phyloP scores from a whole-genome alignment of 2,329 filamentous ascomycete genomes.

The Cryphonectria nitschkei region DNA sequence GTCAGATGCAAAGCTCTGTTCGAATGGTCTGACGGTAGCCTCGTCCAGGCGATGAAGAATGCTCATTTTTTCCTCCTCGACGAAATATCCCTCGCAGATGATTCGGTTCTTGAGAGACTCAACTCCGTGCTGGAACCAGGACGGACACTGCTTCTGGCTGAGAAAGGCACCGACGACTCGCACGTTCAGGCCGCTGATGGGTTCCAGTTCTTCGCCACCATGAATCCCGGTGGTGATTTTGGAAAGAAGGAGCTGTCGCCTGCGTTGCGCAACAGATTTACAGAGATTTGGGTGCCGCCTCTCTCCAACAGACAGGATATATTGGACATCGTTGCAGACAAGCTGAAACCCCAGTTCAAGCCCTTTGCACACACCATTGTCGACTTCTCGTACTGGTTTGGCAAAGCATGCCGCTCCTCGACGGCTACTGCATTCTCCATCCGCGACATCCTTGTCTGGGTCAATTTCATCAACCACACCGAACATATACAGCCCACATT shows the following conservation, averaged over 20 bases:
- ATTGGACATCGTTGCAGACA: conserved; percentile 80
- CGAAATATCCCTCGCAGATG: conserved; percentile 96
- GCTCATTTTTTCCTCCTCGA: conserved; percentile 93
- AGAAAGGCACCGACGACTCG: conserved; percentile 87
- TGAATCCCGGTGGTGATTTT: conserved; percentile 99
- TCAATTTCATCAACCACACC: conserved; percentile 83
- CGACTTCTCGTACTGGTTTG: conserved; percentile 92
- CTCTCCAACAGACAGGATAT: conserved; percentile 85
- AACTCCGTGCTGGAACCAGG: conserved; percentile 95
- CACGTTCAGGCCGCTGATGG: conserved; percentile 74
- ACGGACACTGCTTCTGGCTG: conserved; percentile 83
- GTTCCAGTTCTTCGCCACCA: conserved; percentile 97
- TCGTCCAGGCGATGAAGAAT: conserved; percentile 90
- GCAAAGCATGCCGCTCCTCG: conserved; percentile 75
- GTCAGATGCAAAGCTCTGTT: conserved; percentile 83
- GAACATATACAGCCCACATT: conserved; percentile 49
- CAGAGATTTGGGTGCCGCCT: conserved; percentile 96
- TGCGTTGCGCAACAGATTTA: conserved; percentile 93
- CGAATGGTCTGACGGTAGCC: conserved; percentile 92
- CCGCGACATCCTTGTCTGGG: conserved; percentile 90
- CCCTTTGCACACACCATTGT: conserved; percentile 72
- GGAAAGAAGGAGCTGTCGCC: conserved; percentile 97
- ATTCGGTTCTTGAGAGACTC: conserved; percentile 92
- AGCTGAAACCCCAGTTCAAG: conserved; percentile 62
- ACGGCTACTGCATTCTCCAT: conserved; percentile 82